Conservation (phyloP, 805 yeast genomes). For the Metschnikowia kofuensis region DNA sequence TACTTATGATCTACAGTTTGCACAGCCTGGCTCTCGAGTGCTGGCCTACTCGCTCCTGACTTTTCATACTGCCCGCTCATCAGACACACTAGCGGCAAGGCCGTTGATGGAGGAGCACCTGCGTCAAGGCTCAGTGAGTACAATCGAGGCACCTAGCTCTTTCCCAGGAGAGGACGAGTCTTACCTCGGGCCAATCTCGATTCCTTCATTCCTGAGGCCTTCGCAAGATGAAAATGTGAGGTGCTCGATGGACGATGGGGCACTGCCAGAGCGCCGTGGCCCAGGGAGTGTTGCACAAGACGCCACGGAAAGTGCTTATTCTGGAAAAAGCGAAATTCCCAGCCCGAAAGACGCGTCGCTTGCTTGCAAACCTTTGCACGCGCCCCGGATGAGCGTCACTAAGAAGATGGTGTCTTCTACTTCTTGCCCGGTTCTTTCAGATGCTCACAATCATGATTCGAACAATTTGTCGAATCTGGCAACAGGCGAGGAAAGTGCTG, state of each 20-base stretch:
- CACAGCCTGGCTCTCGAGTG: slow-evolving; percentile 3
- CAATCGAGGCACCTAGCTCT: neutral
- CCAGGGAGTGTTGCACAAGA: neutral
- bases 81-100: slow-evolving; percentile 13
- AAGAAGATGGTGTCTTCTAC: slow-evolving; percentile 4
- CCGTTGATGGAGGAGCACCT: neutral
- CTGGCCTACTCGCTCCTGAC: slow-evolving; percentile 22
- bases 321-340: neutral
- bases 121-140: slow-evolving; percentile 2
- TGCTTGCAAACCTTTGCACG: neutral
- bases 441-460: neutral
- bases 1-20: neutral
- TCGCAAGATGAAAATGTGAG: neutral
- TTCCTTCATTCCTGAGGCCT: slow-evolving; percentile 2
- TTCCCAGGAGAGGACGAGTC: slow-evolving; percentile 19
- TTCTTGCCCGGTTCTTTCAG: slow-evolving; percentile 9
- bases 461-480: neutral
- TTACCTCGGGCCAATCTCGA: slow-evolving; percentile 13
- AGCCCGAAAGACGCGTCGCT: neutral
- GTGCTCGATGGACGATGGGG: neutral
- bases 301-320: neutral
- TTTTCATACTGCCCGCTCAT: slow-evolving; percentile 28
- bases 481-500: neutral
- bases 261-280: neutral
- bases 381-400: neutral